Percentiles rank a stretch among this genome's conserved stretches.
These are phyloP conservation scores for Tulasnella sp. DNA, from an alignment of 768 basidiomycete genomes.

Conservation along the genomic window DNA sequence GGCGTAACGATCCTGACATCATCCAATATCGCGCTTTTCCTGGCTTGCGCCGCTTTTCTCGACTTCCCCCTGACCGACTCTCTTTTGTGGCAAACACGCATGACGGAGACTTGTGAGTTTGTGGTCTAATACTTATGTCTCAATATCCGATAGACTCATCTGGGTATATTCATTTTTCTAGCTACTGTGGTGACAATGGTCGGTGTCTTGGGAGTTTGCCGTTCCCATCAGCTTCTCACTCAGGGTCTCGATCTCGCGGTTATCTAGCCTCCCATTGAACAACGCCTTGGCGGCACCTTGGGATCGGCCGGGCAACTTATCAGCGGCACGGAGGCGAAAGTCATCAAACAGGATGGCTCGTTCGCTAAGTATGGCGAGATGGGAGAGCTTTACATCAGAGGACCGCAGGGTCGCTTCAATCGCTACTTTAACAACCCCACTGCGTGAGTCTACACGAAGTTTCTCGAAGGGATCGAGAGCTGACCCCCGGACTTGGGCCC, in stretches of 20 bases:
- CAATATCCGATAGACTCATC: background rate
- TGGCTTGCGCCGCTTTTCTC: background rate
- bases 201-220: background rate
- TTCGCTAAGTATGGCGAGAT: slow-evolving; percentile 13
- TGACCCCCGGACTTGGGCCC: background rate
- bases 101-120: slow-evolving; percentile 13
- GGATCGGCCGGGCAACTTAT: slow-evolving; percentile 17
- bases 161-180: background rate
- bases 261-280: background rate
- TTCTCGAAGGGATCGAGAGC: background rate
- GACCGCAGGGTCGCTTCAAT: slow-evolving; percentile 14
- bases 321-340: slow-evolving; percentile 13
- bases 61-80: background rate
- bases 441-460: slow-evolving; percentile 10
- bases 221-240: background rate
- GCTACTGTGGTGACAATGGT: slow-evolving; percentile 7
- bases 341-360: slow-evolving; percentile 16
- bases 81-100: background rate
- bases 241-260: background rate
- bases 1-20: slow-evolving; percentile 11
- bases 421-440: slow-evolving; percentile 12
- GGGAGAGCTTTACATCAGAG: slow-evolving; percentile 15
- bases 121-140: background rate
- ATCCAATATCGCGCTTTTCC: background rate
- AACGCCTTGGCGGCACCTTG: slow-evolving; percentile 4